Evolutionary conservation across 73 alveolate genomes (phyloP).

Genomic region (Paraurostyla sp.): DNA sequence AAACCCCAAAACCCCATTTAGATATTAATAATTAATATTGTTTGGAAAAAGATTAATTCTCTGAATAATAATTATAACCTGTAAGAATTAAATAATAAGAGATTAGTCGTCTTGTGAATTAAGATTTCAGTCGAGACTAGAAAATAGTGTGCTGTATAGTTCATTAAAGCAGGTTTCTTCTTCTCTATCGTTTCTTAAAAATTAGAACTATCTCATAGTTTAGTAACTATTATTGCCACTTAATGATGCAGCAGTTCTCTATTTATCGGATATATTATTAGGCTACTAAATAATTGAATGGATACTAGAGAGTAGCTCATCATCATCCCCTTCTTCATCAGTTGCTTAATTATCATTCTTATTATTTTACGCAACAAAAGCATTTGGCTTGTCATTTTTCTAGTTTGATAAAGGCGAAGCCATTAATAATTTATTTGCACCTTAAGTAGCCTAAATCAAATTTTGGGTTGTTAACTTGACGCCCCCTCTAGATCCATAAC

Average conservation of each 20-base stretch:
- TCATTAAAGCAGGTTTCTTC: constrained; percentile 47
- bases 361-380: neutral
- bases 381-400: neutral
- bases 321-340: neutral
- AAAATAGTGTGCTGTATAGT: neutral
- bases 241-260: too few species aligned
- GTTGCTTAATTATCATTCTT: neutral
- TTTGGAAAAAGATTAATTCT: too few species aligned
- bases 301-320: constrained; percentile 32
- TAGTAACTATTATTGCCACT: constrained; percentile 6
- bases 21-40: too few species aligned
- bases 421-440: neutral
- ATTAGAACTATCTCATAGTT: constrained; percentile 17
- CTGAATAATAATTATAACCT: too few species aligned
- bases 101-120: too few species aligned
- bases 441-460: constrained; percentile 14
- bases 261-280: neutral
- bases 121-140: constrained; percentile 39
- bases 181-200: constrained; percentile 32
- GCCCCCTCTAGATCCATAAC: constrained; percentile 31
- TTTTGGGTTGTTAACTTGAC: neutral
- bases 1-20: too few species aligned
- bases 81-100: too few species aligned
- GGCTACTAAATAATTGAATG: constrained; percentile 10
- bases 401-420: neutral